Conservation (phyloP, 306 rosid species). For the Notholithocarpus densiflorus region DNA sequence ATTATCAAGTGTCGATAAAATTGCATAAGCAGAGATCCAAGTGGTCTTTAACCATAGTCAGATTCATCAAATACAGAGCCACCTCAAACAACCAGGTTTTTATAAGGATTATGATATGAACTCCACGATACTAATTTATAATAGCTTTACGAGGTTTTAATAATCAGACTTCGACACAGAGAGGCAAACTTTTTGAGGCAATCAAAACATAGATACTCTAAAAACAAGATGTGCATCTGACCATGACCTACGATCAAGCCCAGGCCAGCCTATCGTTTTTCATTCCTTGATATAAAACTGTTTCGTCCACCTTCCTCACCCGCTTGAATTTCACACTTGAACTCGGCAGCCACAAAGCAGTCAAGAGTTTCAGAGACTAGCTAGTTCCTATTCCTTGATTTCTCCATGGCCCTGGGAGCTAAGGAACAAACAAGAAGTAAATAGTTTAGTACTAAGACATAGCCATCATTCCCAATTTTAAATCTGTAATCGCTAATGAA, state of each 20-base stretch:
- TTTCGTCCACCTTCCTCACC: constrained; percentile 20
- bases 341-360: constrained; percentile 34
- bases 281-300: background rate
- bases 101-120: constrained; percentile 48
- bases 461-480: background rate
- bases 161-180: constrained; percentile 32
- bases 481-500: background rate
- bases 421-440: constrained; percentile 22
- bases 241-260: constrained; percentile 27
- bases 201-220: constrained; percentile 27
- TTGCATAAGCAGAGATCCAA: background rate
- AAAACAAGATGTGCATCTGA: constrained; percentile 33
- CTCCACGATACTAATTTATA: constrained; percentile 49
- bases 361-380: constrained; percentile 20
- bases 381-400: constrained; percentile 67
- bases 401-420: constrained; percentile 95
- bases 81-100: constrained; percentile 38
- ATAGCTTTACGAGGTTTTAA: constrained; percentile 38
- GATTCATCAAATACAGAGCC: constrained; percentile 33
- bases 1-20: background rate
- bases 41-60: constrained; percentile 21
- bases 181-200: constrained; percentile 22
- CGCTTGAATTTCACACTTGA: constrained; percentile 16
- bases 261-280: constrained; percentile 26
- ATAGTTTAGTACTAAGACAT: constrained; percentile 3